Conservation (phyloP, 2,329 filamentous ascomycete species). For the Blumeria graminis region DNA sequence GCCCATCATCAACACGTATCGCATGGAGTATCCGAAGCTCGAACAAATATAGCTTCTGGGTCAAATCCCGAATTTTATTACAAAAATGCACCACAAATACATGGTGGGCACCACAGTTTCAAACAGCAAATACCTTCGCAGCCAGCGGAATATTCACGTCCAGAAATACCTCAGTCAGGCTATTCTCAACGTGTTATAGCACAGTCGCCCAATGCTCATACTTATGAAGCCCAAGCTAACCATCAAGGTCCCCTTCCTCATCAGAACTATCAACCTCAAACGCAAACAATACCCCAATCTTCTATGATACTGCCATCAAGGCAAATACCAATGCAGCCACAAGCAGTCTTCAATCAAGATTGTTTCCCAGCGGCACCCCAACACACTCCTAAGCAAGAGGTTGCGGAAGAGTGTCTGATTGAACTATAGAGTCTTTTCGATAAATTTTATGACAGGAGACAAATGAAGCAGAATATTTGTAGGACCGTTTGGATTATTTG, state of each 20-base stretch:
- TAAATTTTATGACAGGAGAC: neutral
- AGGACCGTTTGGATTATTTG: too few species aligned
- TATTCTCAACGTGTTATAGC: too few species aligned
- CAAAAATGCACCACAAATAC: too few species aligned
- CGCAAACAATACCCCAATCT: slow-evolving; percentile 5
- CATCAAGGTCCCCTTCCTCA: slow-evolving; percentile 7
- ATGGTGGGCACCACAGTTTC: neutral
- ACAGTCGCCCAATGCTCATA: slow-evolving; percentile 8
- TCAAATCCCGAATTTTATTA: slow-evolving; percentile 4
- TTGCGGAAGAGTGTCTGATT: slow-evolving; percentile 56
- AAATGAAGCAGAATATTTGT: too few species aligned
- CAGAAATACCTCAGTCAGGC: too few species aligned
- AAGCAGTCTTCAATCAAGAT: slow-evolving; percentile 27
- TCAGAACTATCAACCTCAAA: slow-evolving; percentile 9
- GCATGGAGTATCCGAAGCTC: slow-evolving; percentile 17
- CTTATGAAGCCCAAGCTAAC: slow-evolving; percentile 5
- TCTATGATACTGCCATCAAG: slow-evolving; percentile 7
- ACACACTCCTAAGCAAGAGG: slow-evolving; percentile 25
- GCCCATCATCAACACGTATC: slow-evolving; percentile 12
- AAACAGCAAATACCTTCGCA: slow-evolving; percentile 13
- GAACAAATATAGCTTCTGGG: slow-evolving; percentile 9
- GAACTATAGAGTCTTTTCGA: slow-evolving; percentile 30
- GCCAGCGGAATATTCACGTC: too few species aligned
- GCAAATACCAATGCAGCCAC: slow-evolving; percentile 5
- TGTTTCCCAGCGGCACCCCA: slow-evolving; percentile 42